These are phyloP conservation scores for Erysimum cheiranthoides DNA, from an alignment of 345 rosid genomes.

Conservation along the genomic window DNA sequence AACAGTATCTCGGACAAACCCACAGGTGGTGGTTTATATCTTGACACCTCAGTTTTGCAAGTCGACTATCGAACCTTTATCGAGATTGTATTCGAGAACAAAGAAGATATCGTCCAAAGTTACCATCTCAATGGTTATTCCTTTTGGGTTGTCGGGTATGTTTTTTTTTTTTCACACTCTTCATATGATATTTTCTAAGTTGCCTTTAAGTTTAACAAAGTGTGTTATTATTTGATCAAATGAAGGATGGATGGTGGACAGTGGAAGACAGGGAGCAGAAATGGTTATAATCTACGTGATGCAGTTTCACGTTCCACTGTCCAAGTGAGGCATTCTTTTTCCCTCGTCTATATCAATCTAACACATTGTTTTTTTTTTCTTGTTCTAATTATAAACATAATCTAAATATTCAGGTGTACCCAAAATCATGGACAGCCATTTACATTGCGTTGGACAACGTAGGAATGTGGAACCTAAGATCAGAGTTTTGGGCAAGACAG, in stretches of 20 bases:
- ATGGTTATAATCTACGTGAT: conserved; percentile 82
- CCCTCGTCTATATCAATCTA: background rate
- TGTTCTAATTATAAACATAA: conserved; percentile 4
- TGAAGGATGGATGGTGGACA: conserved; percentile 97
- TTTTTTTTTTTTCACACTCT: background rate
- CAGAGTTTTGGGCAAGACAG: conserved; percentile 95
- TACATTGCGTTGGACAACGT: conserved; percentile 91
- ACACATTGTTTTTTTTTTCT: background rate
- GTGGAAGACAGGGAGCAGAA: conserved; percentile 73
- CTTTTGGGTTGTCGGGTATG: conserved; percentile 93
- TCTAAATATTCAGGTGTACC: conserved; percentile 71
- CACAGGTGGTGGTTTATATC: conserved; percentile 63
- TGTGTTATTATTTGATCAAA: conserved; percentile 18
- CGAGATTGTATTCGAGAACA: conserved; percentile 81
- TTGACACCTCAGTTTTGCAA: conserved; percentile 83
- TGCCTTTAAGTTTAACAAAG: background rate
- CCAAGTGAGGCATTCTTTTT: conserved; percentile 56
- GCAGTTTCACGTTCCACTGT: conserved; percentile 76
- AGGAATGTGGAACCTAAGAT: conserved; percentile 98
- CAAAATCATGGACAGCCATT: conserved; percentile 89
- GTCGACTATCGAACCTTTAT: conserved; percentile 69
- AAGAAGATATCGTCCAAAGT: conserved; percentile 73
- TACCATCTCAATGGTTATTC: conserved; percentile 90
- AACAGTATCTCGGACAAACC: conserved; percentile 77
- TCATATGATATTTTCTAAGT: background rate